A percentile compares a stretch with the other conserved stretches of the same genome.
These are phyloP conservation scores for Dittrichia graveolens DNA, from an alignment of 129 eudicot genomes.

Conservation along the genomic window DNA sequence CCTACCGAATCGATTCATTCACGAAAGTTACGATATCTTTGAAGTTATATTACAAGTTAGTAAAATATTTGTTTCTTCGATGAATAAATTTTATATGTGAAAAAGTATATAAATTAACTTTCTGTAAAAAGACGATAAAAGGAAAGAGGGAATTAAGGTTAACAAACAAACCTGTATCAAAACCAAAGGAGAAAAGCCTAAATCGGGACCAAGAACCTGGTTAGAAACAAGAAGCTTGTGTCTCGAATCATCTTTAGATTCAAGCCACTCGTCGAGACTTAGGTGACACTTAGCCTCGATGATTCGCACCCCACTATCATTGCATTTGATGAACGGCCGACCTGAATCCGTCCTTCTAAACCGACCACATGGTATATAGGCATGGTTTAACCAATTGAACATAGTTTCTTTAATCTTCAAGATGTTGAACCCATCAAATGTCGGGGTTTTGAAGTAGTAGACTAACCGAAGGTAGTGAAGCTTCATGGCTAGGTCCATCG, in stretches of 20 bases:
- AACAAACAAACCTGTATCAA: conserved; percentile 52
- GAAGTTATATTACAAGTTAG: too few species aligned
- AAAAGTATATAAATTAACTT: too few species aligned
- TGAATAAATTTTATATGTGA: too few species aligned
- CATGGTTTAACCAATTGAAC: conserved; percentile 62
- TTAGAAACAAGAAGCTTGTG: conserved; percentile 46
- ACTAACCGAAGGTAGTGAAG: conserved; percentile 72
- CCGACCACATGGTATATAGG: conserved; percentile 58
- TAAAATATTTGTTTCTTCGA: too few species aligned
- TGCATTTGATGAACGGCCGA: conserved; percentile 71
- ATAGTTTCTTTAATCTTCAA: conserved; percentile 54
- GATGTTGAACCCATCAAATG: conserved; percentile 47
- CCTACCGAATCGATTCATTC: too few species aligned
- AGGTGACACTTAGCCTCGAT: conserved; percentile 59
- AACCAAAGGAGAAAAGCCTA: conserved; percentile 59
- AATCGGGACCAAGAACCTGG: conserved; percentile 67
- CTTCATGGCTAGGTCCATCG: conserved; percentile 81
- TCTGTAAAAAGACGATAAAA: background rate
- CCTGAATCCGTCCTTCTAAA: conserved; percentile 54
- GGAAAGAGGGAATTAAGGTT: background rate
- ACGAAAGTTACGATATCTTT: too few species aligned
- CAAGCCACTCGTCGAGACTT: conserved; percentile 69
- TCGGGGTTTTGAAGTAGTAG: conserved; percentile 53
- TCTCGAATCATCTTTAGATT: conserved; percentile 40
- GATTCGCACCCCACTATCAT: conserved; percentile 76